These are phyloP conservation scores for Pseudotsuga menziesii DNA, from an alignment of 75 land plant species.

Conservation along the genomic window DNA sequence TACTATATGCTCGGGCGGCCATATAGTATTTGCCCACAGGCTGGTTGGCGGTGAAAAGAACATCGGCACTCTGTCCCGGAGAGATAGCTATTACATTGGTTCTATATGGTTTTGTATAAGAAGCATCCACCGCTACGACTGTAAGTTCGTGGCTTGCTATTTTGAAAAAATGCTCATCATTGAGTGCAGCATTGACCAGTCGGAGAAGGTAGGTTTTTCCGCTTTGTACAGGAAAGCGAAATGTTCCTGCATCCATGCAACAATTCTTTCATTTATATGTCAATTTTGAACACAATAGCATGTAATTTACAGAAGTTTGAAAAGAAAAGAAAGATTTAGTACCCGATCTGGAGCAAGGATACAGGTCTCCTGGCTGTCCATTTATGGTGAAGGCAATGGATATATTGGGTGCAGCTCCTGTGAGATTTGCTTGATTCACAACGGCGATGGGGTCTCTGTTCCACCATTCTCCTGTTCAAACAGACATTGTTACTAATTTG, in stretches of 20 bases:
- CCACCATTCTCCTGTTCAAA: slow-evolving; percentile 55
- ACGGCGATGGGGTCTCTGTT: slow-evolving; percentile 32
- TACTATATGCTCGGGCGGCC: slow-evolving; percentile 45
- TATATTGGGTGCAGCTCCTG: slow-evolving; percentile 33
- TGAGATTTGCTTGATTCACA: slow-evolving; percentile 13
- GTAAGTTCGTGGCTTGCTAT: slow-evolving; percentile 59
- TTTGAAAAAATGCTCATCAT: slow-evolving; percentile 47
- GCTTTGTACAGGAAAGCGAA: slow-evolving; percentile 13
- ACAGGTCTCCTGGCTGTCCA: slow-evolving; percentile 44
- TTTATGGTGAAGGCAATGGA: slow-evolving; percentile 47
- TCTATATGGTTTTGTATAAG: slow-evolving; percentile 53
- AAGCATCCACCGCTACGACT: slow-evolving; percentile 60
- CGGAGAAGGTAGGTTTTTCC: slow-evolving; percentile 54
- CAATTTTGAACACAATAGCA: not conserved
- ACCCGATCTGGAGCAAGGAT: slow-evolving; percentile 27
- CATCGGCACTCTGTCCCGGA: slow-evolving; percentile 72
- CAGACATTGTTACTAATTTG: not conserved
- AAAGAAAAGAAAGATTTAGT: not conserved
- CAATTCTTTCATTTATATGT: too few relatives aligned
- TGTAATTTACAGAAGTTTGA: not conserved
- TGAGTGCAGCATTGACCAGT: slow-evolving; percentile 68
- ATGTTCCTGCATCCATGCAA: slow-evolving; percentile 30
- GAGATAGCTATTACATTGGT: slow-evolving; percentile 39
- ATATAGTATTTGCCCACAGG: slow-evolving; percentile 41
- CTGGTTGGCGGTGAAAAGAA: slow-evolving; percentile 38